Conservation (phyloP, 208 protist genomes). For the Leishmania braziliensis region DNA sequence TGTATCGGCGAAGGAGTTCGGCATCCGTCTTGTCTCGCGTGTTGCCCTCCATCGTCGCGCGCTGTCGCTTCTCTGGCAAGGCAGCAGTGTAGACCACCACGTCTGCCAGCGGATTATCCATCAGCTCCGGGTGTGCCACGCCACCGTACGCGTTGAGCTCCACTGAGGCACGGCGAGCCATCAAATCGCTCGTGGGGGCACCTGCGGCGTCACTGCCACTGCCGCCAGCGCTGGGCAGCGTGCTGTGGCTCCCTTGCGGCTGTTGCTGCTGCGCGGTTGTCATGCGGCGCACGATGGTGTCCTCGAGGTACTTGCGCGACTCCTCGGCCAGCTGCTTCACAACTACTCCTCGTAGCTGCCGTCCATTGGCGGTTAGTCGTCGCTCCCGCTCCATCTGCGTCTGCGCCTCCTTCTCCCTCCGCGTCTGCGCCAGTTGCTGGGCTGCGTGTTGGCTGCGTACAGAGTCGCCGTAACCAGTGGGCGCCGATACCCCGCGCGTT, state of each 20-base stretch:
- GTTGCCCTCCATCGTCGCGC: background rate
- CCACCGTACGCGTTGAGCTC: conserved; percentile 18
- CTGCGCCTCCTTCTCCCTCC: conserved; percentile 8
- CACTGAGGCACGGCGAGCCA: background rate
- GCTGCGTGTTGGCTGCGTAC: conserved; percentile 34
- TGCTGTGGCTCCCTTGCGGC: background rate
- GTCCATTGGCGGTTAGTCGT: conserved; percentile 31
- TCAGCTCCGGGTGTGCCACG: conserved; percentile 13
- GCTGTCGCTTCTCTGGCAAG: conserved; percentile 5
- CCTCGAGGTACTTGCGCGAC: conserved; percentile 74
- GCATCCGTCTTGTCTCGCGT: background rate
- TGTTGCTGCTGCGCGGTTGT: conserved; percentile 39
- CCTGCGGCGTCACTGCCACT: background rate
- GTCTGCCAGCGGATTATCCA: conserved; percentile 5
- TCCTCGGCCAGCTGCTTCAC: conserved; percentile 65
- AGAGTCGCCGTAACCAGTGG: conserved; percentile 66
- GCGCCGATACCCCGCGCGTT: conserved; percentile 61
- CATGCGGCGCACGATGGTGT: conserved; percentile 69
- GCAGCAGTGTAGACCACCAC: conserved; percentile 9
- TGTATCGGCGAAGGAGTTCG: conserved; percentile 36
- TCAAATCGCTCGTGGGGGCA: background rate
- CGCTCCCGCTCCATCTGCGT: conserved; percentile 25
- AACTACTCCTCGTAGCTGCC: conserved; percentile 44
- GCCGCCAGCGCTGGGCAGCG: background rate
- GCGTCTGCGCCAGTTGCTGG: conserved; percentile 33